Evolutionary conservation across 495 filamentous ascomycete species (phyloP).

Genomic region (Penicillium longicatenatum): DNA sequence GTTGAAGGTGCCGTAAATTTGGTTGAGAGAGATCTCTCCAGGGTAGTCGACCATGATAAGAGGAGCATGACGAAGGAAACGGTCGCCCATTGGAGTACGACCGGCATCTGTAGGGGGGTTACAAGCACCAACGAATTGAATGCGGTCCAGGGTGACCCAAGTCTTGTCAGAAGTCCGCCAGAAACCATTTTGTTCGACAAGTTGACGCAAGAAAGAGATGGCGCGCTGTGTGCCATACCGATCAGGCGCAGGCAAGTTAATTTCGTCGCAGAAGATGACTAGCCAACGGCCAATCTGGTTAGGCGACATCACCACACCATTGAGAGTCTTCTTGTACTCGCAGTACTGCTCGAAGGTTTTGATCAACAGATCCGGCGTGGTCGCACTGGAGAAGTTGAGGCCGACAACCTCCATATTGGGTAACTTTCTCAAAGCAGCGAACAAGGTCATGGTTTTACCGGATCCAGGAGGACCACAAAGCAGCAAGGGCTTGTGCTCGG

Average conservation of each 20-base stretch:
- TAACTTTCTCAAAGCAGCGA: conserved; percentile 92
- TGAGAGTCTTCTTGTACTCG: conserved; percentile 97
- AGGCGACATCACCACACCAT: conserved; percentile 92
- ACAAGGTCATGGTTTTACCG: conserved; percentile 99
- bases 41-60: conserved; percentile 99
- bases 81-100: conserved; percentile 86
- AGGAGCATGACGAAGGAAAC: conserved; percentile 93
- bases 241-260: conserved; percentile 98
- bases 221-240: conserved; percentile 96
- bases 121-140: conserved; percentile 98
- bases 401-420: conserved; percentile 99
- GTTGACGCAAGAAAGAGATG: conserved; percentile 93
- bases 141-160: conserved; percentile 95
- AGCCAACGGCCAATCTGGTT: conserved; percentile 97
- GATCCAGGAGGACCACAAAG: conserved; percentile 97
- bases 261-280: conserved; percentile 98
- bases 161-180: conserved; percentile 97
- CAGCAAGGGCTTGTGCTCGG: conserved; percentile 94
- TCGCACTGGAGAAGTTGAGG: conserved; percentile 98
- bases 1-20: conserved; percentile 99
- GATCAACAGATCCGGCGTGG: conserved; percentile 93
- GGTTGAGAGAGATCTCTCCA: conserved; percentile 86
- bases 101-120: conserved; percentile 99
- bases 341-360: conserved; percentile 99
- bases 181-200: conserved; percentile 98